phyloP scores from a whole-genome alignment of 495 filamentous ascomycete genomes.

The Xylaria intraflava region DNA sequence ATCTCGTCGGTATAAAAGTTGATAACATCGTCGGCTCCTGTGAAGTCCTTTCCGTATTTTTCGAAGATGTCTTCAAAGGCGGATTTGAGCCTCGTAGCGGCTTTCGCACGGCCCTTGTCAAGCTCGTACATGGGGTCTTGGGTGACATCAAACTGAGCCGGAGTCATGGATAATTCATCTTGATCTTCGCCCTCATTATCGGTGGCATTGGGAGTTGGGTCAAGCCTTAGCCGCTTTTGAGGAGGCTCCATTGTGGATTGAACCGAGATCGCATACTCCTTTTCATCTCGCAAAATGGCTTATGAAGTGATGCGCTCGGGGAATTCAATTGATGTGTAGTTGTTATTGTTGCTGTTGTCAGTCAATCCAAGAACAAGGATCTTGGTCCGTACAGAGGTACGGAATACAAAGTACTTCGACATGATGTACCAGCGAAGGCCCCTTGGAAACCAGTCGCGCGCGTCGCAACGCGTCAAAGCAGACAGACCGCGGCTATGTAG shows the following conservation, averaged over 20 bases:
- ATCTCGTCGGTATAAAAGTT: conserved; percentile 71
- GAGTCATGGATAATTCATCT: conserved; percentile 37
- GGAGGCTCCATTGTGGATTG: conserved; percentile 48
- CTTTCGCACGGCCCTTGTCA: conserved; percentile 51
- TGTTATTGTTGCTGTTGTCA: not conserved
- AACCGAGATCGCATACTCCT: not conserved
- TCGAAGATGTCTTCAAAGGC: conserved; percentile 81
- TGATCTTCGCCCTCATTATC: conserved; percentile 34
- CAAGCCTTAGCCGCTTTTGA: conserved; percentile 50
- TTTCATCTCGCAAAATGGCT: conserved; percentile 3
- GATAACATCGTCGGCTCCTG: conserved; percentile 73
- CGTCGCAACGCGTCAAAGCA: too few relatives aligned
- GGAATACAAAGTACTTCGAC: too few relatives aligned
- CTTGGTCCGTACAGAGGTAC: not conserved
- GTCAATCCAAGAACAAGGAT: not conserved
- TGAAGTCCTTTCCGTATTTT: conserved; percentile 80
- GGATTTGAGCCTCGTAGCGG: conserved; percentile 63
- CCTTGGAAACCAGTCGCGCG: too few relatives aligned
- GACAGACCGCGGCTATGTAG: too few relatives aligned
- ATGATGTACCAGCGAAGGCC: too few relatives aligned
- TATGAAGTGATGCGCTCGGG: not conserved
- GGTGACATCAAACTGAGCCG: conserved; percentile 35
- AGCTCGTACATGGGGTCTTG: conserved; percentile 48
- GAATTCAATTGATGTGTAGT: not conserved
- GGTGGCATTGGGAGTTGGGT: conserved; percentile 26